A percentile compares a stretch with the other conserved stretches of the same genome.
These are phyloP conservation scores for Penicillium longicatenatum DNA, from an alignment of 495 filamentous ascomycete species.

Conservation along the genomic window DNA sequence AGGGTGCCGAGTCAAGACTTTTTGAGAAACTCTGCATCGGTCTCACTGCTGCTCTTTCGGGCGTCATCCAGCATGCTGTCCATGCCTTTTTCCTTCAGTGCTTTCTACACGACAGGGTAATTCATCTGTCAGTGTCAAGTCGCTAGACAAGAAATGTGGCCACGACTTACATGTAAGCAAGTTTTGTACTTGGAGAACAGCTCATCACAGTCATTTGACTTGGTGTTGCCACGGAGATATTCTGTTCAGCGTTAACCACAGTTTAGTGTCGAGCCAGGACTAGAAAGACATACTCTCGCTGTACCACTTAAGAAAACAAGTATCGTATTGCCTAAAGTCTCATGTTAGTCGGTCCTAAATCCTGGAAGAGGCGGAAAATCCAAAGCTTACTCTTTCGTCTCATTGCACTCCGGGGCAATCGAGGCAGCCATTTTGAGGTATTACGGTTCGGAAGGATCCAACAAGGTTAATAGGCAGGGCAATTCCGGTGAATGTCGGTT, in stretches of 20 bases:
- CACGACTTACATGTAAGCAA: conserved; percentile 70
- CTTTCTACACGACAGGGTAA: conserved; percentile 53
- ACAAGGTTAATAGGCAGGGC: background rate
- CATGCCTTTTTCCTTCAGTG: conserved; percentile 81
- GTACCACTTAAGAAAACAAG: conserved; percentile 95
- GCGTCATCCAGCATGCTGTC: conserved; percentile 86
- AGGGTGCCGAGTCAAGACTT: conserved; percentile 24
- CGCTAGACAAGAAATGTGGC: background rate
- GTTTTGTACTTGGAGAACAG: conserved; percentile 84
- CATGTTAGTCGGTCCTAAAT: conserved; percentile 18
- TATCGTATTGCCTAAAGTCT: conserved; percentile 73
- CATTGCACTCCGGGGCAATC: conserved; percentile 73
- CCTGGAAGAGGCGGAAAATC: conserved; percentile 1
- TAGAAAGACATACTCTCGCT: conserved; percentile 73
- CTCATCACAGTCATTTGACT: conserved; percentile 78
- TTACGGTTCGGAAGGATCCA: background rate
- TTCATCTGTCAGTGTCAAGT: background rate
- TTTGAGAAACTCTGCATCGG: conserved; percentile 70
- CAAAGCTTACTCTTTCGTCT: conserved; percentile 75
- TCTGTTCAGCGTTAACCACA: conserved; percentile 52
- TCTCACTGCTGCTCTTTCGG: conserved; percentile 76
- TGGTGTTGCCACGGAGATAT: conserved; percentile 79
- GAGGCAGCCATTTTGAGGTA: conserved; percentile 55
- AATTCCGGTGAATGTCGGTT: background rate
- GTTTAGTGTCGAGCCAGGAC: background rate